phyloP scores from a whole-genome alignment of 768 basidiomycete species.

The Phlegmacium glaucopus region DNA sequence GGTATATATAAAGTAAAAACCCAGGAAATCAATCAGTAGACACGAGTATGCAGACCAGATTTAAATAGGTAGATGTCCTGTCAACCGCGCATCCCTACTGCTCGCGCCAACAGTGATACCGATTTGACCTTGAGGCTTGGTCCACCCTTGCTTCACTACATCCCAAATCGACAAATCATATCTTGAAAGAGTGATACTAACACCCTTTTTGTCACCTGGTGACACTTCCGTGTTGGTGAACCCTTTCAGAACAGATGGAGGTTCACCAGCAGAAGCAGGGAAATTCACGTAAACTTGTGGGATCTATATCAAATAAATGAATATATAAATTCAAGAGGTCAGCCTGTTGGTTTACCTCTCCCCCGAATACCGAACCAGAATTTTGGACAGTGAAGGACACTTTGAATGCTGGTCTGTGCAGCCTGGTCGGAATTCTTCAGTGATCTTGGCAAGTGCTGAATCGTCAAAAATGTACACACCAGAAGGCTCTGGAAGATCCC shows the following conservation, averaged over 20 bases:
- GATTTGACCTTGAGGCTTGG: conserved; percentile 45
- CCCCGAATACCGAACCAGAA: conserved; percentile 49
- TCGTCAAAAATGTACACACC: too few species aligned
- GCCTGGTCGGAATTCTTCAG: conserved; percentile 18
- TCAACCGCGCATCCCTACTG: conserved; percentile 45
- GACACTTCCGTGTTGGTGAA: conserved; percentile 49
- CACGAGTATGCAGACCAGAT: too few species aligned
- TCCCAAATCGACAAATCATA: conserved; percentile 57
- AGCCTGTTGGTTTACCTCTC: conserved; percentile 39
- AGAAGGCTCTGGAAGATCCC: neutral
- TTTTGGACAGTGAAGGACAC: conserved; percentile 52
- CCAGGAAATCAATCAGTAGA: too few species aligned
- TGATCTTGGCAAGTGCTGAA: too few species aligned
- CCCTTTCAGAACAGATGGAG: conserved; percentile 52
- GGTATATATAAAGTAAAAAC: too few species aligned
- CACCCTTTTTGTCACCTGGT: conserved; percentile 41
- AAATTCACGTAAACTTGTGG: conserved; percentile 54
- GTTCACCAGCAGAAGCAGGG: conserved; percentile 43
- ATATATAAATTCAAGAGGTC: neutral
- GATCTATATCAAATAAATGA: conserved; percentile 29
- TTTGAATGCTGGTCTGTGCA: conserved; percentile 49
- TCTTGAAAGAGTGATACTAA: conserved; percentile 45
- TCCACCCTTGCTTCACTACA: conserved; percentile 52
- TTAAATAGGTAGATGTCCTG: conserved; percentile 15
- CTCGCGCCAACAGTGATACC: conserved; percentile 47